Evolutionary conservation across 805 yeast species (phyloP).

Genomic region (Yamadazyma olivae): DNA sequence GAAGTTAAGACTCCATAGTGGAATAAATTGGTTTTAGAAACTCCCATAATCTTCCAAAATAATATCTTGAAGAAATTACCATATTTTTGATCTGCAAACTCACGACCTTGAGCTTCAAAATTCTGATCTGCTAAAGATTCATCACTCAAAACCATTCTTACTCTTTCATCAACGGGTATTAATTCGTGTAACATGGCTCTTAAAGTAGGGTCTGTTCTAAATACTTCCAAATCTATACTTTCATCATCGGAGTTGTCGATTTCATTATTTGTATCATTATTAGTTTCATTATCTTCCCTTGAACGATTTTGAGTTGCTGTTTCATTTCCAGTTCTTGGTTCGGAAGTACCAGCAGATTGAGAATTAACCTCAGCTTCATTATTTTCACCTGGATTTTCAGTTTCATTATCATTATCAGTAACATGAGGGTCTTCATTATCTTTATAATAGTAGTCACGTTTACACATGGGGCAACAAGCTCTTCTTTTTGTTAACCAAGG

Average conservation of each 20-base stretch:
- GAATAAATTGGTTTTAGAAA: constrained; percentile 44
- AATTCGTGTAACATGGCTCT: constrained; percentile 36
- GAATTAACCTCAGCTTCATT: not conserved
- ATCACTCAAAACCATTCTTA: constrained; percentile 37
- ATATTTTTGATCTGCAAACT: constrained; percentile 32
- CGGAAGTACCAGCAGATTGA: not conserved
- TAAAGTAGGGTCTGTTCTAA: constrained; percentile 36
- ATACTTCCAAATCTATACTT: constrained; percentile 25
- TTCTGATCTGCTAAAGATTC: constrained; percentile 28
- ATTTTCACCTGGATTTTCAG: not conserved
- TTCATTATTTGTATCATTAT: constrained; percentile 3
- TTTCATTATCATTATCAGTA: not conserved
- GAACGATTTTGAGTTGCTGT: not conserved
- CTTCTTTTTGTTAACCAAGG: constrained; percentile 77
- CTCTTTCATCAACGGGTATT: constrained; percentile 41
- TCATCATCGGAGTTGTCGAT: constrained; percentile 14
- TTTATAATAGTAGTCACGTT: constrained; percentile 57
- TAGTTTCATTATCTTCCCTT: not conserved
- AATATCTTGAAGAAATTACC: constrained; percentile 26
- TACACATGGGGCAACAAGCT: constrained; percentile 84
- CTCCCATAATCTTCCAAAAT: constrained; percentile 60
- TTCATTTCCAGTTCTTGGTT: not conserved
- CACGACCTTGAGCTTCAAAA: constrained; percentile 44
- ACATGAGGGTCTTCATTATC: constrained; percentile 13
- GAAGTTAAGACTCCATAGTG: constrained; percentile 44